Base-by-base conservation (phyloP, 495 filamentous ascomycete species). In the Lasiosphaeria miniovina region DNA sequence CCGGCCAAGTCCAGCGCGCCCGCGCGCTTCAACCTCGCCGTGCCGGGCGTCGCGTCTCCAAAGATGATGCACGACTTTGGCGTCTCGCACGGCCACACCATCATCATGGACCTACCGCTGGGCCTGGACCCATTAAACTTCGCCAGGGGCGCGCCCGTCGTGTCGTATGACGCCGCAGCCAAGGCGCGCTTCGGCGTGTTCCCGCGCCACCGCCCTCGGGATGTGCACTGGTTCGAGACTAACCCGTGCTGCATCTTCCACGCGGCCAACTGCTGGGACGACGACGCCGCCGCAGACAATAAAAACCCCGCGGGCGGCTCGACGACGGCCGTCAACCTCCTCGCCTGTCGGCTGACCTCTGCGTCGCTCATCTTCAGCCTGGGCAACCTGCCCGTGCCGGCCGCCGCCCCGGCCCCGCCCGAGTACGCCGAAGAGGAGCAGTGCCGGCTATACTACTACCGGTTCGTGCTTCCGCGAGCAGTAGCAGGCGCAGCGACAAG, bases 51-150 rank as follows among this genome's bases (percentile, higher is more conserved):
- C 12, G 63, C 71, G n/a, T 79, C 77, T 9, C 77, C 84, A 3
- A 88, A 85, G 66, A 81, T 88, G 80, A 88, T 89, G 85, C 86
- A 88, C 63, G 85, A 88, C 61, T 88, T 88, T 64, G 86, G 86
- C 5, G 86, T 87, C 4, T 85, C 84, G 0, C 69, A 62, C 14
- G 63, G 61, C 17, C 76, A 88, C 67, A 87, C 85, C 0, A 70
- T 88, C 34, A 87, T 89, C 46, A 75, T 89, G 72, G 84, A 89
- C 64, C 77, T 88, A 15, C 86, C 86, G 1, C 64, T 89, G 7
- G 79, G 82, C 6, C 72, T 88, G n/a, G 76, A 86, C 63, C 84
- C 85, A 0, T 64, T 82, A 49, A 86, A 86, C 52, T 71, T 85
- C 12, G 45, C 76, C 1, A 77, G 71, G 54, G 80, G 81, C 49